Conservation (phyloP, 2,329 filamentous ascomycete genomes). For the Fusarium torreyae region DNA sequence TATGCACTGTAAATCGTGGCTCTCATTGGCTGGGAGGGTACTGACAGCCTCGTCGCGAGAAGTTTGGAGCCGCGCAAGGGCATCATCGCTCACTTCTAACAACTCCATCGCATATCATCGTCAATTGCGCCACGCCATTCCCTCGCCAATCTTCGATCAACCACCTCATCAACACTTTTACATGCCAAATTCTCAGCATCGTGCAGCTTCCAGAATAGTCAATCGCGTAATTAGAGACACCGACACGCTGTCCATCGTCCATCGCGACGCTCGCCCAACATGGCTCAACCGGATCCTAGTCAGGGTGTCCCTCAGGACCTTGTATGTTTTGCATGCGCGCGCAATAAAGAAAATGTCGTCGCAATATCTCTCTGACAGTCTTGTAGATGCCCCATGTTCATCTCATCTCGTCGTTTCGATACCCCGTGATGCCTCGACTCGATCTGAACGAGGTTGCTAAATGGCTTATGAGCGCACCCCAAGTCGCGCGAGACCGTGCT, state of each 20-base stretch:
- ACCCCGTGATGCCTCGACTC: constrained; percentile 80
- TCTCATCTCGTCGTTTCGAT: constrained; percentile 86
- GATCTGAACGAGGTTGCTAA: constrained; percentile 84
- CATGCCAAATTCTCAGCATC: not conserved
- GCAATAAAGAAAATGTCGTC: not conserved
- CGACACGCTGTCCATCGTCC: constrained; percentile 25
- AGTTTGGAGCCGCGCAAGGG: constrained; percentile 54
- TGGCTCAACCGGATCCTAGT: constrained; percentile 61
- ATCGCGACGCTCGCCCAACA: constrained; percentile 50
- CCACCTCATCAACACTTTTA: constrained; percentile 8
- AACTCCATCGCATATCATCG: constrained; percentile 41
- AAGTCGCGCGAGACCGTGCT: constrained; percentile 86
- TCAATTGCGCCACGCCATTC: constrained; percentile 46
- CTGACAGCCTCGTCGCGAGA: constrained; percentile 57
- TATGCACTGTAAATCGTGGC: not conserved
- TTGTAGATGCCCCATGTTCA: constrained; percentile 88
- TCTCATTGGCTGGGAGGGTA: constrained; percentile 48
- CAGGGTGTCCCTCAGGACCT: constrained; percentile 61
- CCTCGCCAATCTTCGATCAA: constrained; percentile 25
- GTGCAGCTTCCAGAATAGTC: constrained; percentile 12
- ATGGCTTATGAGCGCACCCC: constrained; percentile 86
- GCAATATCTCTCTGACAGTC: constrained; percentile 38
- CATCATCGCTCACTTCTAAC: constrained; percentile 40
- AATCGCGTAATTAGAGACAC: constrained; percentile 42
- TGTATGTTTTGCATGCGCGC: constrained; percentile 50